Evolutionary conservation across 192 early-diverging fungal species (phyloP).

Genomic region (Coemansia sp.): DNA sequence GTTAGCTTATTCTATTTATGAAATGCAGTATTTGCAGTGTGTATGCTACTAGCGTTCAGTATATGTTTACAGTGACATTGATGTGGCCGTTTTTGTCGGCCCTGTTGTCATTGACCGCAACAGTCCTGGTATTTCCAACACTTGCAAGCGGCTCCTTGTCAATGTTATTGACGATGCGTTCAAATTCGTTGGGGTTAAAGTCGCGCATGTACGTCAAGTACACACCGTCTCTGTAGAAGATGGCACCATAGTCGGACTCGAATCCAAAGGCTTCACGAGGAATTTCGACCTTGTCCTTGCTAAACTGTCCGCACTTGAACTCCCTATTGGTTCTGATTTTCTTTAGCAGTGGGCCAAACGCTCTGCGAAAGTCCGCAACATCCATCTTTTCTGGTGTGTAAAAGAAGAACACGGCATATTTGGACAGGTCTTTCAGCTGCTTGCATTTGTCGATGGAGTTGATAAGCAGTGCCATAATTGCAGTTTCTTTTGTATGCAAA

Average conservation of each 20-base stretch:
- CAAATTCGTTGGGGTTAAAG: constrained; percentile 1
- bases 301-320: constrained; percentile 9
- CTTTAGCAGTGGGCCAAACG: background rate
- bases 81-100: background rate
- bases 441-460: background rate
- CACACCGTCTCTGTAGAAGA: constrained; percentile 8
- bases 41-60: no score
- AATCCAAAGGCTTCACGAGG: constrained; percentile 6
- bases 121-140: background rate
- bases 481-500: background rate
- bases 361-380: background rate
- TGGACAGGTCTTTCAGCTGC: background rate
- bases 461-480: background rate
- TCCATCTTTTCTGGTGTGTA: background rate
- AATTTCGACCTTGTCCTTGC: background rate
- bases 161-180: background rate
- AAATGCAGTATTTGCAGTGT: no score
- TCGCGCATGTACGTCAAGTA: constrained; percentile 9
- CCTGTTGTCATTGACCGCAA: background rate
- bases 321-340: background rate
- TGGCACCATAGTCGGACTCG: background rate
- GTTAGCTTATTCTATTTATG: no score
- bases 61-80: no score
- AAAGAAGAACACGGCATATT: constrained; percentile 13
- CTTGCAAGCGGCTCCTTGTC: background rate